Percentiles rank a stretch among this genome's conserved stretches.
phyloP scores from a whole-genome alignment of 805 yeast species.

The Metschnikowia orientalis region DNA sequence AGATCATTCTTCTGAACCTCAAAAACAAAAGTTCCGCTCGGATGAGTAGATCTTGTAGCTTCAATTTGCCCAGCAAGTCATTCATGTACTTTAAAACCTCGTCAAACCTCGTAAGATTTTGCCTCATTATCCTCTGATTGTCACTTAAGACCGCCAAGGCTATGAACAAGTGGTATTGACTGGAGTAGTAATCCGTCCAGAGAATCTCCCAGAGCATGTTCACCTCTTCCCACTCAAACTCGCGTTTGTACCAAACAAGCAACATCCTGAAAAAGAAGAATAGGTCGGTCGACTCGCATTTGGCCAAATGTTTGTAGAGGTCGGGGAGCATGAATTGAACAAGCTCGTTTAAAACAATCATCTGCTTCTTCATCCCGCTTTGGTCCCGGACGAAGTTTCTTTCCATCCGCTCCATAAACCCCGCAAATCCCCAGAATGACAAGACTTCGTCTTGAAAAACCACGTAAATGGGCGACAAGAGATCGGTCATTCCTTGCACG shows the following conservation, averaged over 20 bases:
- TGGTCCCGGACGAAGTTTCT: slow-evolving; percentile 89
- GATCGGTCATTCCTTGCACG: slow-evolving; percentile 97
- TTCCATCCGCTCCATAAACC: slow-evolving; percentile 93
- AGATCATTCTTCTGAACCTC: slow-evolving; percentile 75
- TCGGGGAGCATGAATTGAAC: slow-evolving; percentile 89
- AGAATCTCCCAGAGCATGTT: slow-evolving; percentile 86
- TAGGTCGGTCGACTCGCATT: slow-evolving; percentile 83
- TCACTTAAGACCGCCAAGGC: slow-evolving; percentile 88
- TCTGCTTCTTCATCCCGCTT: slow-evolving; percentile 87
- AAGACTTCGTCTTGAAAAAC: slow-evolving; percentile 63
- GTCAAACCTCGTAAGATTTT: slow-evolving; percentile 74
- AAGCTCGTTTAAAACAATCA: slow-evolving; percentile 75
- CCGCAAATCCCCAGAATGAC: slow-evolving; percentile 84
- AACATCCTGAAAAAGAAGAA: slow-evolving; percentile 95
- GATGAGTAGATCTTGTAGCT: slow-evolving; percentile 71
- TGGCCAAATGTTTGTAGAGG: slow-evolving; percentile 73
- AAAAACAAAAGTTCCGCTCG: slow-evolving; percentile 80
- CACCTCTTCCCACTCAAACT: slow-evolving; percentile 74
- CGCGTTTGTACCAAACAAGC: slow-evolving; percentile 92
- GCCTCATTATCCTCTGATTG: slow-evolving; percentile 71
- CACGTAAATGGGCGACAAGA: slow-evolving; percentile 79
- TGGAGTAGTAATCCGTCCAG: slow-evolving; percentile 81
- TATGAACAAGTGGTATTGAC: slow-evolving; percentile 84
- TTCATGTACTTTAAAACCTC: slow-evolving; percentile 91
- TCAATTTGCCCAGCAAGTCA: slow-evolving; percentile 74